Conservation (phyloP, 768 basidiomycete species). For the Rhodocollybia butyracea region DNA sequence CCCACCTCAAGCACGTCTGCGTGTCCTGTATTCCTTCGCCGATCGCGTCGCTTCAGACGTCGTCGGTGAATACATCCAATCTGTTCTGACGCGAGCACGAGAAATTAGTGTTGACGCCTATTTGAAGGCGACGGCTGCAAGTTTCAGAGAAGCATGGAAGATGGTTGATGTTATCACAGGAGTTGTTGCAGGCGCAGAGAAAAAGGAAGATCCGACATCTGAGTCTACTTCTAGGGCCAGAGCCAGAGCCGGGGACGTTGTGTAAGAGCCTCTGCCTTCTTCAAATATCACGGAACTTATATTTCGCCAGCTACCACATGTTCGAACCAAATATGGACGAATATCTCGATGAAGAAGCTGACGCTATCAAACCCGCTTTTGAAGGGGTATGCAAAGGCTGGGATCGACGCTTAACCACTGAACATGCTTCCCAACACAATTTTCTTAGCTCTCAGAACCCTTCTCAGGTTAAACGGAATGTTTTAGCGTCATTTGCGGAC, state of each 20-base stretch:
- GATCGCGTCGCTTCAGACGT: conserved; percentile 86
- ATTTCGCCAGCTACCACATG: conserved; percentile 72
- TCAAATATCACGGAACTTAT: background rate
- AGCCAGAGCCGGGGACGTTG: conserved; percentile 73
- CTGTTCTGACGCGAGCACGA: conserved; percentile 74
- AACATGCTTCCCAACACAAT: no score
- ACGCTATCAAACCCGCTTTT: conserved; percentile 70
- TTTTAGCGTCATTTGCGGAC: conserved; percentile 88
- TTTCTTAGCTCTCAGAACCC: conserved; percentile 88
- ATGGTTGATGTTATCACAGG: conserved; percentile 77
- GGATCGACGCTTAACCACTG: conserved; percentile 56
- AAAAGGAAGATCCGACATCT: no score
- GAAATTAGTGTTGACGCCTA: conserved; percentile 69
- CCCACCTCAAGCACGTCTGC: conserved; percentile 70
- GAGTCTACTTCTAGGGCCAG: conserved; percentile 35
- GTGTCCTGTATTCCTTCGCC: conserved; percentile 77
- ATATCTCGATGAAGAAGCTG: conserved; percentile 92
- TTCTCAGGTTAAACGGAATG: conserved; percentile 87
- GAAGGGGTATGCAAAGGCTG: conserved; percentile 75
- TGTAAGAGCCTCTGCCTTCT: conserved; percentile 49
- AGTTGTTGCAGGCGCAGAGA: conserved; percentile 48
- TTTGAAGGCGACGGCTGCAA: conserved; percentile 84
- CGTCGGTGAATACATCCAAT: conserved; percentile 83
- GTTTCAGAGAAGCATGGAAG: conserved; percentile 84
- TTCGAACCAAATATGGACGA: conserved; percentile 98